phyloP scores from a whole-genome alignment of 2,329 filamentous ascomycete genomes.

The Trichoderma asperellum region DNA sequence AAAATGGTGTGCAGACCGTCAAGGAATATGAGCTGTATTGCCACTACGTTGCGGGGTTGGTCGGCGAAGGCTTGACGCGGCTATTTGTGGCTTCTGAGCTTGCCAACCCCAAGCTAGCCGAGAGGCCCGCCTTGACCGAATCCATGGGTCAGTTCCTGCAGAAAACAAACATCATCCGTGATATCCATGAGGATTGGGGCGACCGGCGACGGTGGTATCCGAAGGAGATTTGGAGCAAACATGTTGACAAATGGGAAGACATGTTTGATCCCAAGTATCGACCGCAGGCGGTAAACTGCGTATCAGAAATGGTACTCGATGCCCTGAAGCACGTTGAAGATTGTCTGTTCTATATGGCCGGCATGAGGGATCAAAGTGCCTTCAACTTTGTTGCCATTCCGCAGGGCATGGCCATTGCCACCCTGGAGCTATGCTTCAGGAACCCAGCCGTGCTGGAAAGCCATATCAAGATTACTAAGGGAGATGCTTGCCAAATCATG shows the following conservation, averaged over 20 bases:
- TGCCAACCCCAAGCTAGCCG: conserved; percentile 81
- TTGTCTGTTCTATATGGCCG: conserved; percentile 97
- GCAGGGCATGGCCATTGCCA: conserved; percentile 96
- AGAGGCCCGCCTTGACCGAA: conserved; percentile 80
- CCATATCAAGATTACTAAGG: conserved; percentile 97
- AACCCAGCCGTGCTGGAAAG: conserved; percentile 84
- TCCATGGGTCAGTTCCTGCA: conserved; percentile 98
- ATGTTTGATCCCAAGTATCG: conserved; percentile 82
- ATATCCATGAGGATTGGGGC: conserved; percentile 85
- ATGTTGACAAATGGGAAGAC: conserved; percentile 87
- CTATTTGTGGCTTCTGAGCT: conserved; percentile 87
- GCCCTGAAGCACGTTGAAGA: conserved; percentile 86
- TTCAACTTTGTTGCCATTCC: conserved; percentile 99
- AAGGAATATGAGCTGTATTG: conserved; percentile 96
- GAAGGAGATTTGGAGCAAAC: conserved; percentile 94
- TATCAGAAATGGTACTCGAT: conserved; percentile 92
- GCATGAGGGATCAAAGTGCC: conserved; percentile 90
- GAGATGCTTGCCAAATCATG: conserved; percentile 90
- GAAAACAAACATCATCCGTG: conserved; percentile 98
- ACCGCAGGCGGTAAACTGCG: conserved; percentile 78
- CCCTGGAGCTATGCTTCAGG: conserved; percentile 86
- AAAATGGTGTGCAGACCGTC: conserved; percentile 78
- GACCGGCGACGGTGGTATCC: conserved; percentile 94
- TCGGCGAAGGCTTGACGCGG: conserved; percentile 88
- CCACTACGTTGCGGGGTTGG: conserved; percentile 97